Conservation (phyloP, 106 monocot species). For the Iris macrosiphon region DNA sequence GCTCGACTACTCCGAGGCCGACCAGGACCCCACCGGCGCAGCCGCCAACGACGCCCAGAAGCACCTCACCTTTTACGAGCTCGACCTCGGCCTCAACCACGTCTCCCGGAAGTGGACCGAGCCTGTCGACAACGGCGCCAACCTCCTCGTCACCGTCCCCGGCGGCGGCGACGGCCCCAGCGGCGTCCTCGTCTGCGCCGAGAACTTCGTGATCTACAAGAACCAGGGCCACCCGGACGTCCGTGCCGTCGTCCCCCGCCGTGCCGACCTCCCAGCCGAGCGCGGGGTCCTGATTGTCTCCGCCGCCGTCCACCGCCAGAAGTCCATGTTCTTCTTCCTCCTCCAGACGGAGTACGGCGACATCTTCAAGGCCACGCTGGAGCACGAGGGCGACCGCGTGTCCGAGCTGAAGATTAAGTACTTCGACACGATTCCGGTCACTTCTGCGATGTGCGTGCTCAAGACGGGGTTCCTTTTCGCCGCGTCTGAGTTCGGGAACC, state of each 20-base stretch:
- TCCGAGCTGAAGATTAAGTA: conserved; percentile 93
- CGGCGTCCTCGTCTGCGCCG: conserved; percentile 91
- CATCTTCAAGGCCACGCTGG: conserved; percentile 73
- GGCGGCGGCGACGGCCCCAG: conserved; percentile 96
- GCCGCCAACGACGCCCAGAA: conserved; percentile 91
- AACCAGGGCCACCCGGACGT: conserved; percentile 96
- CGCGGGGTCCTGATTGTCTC: conserved; percentile 85
- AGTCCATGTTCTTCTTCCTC: conserved; percentile 91
- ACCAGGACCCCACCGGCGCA: conserved; percentile 76
- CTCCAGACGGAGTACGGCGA: conserved; percentile 96
- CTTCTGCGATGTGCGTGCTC: conserved; percentile 80
- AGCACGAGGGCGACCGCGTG: conserved; percentile 69
- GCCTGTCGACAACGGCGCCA: conserved; percentile 91
- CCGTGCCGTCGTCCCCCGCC: conserved; percentile 80
- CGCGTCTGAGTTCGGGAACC: conserved; percentile 94
- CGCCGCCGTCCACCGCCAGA: conserved; percentile 78
- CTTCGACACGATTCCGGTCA: conserved; percentile 91
- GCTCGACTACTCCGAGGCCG: conserved; percentile 93
- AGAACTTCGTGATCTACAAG: conserved; percentile 92
- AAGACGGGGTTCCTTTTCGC: conserved; percentile 86
- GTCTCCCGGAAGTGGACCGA: conserved; percentile 91
- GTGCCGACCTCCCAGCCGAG: conserved; percentile 83
- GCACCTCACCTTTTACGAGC: conserved; percentile 97
- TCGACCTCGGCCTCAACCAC: conserved; percentile 92
- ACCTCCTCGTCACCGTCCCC: conserved; percentile 83